Evolutionary conservation across 2,329 filamentous ascomycete species (phyloP).

Genomic region (Neophaeococcomyces aloes): DNA sequence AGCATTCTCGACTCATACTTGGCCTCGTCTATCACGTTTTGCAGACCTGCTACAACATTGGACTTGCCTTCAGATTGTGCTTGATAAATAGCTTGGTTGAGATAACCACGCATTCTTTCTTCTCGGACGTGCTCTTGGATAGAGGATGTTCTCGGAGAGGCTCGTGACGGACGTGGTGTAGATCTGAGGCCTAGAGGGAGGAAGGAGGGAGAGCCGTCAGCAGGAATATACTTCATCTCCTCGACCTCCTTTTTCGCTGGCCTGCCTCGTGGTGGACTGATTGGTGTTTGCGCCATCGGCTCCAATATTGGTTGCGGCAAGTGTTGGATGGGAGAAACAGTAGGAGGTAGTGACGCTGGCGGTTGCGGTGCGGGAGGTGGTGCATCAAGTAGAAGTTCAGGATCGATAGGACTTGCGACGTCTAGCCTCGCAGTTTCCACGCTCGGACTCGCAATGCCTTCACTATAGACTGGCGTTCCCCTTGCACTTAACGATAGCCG

Average conservation of each 20-base stretch:
- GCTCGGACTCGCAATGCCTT: conserved; percentile 13
- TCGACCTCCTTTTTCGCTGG: conserved; percentile 17
- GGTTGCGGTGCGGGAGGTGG: not conserved
- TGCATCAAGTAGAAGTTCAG: conserved; percentile 11
- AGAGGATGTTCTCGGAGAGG: conserved; percentile 15
- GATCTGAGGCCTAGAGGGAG: conserved; percentile 6
- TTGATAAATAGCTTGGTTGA: conserved; percentile 17
- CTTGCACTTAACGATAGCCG: conserved; percentile 16
- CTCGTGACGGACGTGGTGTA: conserved; percentile 9
- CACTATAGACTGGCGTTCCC: conserved; percentile 12
- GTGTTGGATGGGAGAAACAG: not conserved
- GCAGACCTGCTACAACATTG: conserved; percentile 17
- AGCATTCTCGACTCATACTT: conserved; percentile 15
- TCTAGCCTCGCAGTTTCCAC: conserved; percentile 17
- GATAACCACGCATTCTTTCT: conserved; percentile 16
- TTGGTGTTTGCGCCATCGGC: conserved; percentile 9
- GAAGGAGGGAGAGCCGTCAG: not conserved
- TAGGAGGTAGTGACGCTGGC: not conserved
- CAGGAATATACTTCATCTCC: conserved; percentile 12
- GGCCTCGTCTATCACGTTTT: conserved; percentile 16
- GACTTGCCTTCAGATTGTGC: conserved; percentile 15
- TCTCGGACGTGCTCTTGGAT: conserved; percentile 21
- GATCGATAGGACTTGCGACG: conserved; percentile 13
- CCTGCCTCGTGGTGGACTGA: conserved; percentile 21
- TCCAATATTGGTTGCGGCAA: not conserved